These are phyloP conservation scores for Neurospora tetraspora DNA, from an alignment of 495 filamentous ascomycete genomes.

Conservation along the genomic window DNA sequence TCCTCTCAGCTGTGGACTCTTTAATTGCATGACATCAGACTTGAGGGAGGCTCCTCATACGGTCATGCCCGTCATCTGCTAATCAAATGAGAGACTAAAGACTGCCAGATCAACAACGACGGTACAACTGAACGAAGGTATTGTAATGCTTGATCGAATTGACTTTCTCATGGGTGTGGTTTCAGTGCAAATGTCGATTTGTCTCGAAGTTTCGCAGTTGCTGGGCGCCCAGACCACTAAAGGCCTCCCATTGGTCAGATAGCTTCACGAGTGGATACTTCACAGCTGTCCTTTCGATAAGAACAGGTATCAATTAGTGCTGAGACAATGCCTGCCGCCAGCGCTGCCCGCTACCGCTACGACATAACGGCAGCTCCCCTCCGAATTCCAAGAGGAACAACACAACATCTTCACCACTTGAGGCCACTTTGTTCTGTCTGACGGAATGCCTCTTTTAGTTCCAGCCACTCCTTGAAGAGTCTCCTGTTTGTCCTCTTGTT, in stretches of 20 bases:
- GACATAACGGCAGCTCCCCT: neutral
- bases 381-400: neutral
- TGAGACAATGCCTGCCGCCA: neutral
- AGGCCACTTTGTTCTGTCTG: neutral
- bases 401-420: neutral
- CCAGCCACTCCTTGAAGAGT: neutral
- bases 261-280: neutral
- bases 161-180: neutral
- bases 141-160: neutral
- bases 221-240: neutral
- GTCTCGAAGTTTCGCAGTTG: neutral
- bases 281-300: slow-evolving; percentile 27
- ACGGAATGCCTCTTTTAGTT: neutral
- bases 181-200: neutral
- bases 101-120: neutral
- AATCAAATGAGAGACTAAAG: neutral
- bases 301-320: slow-evolving; percentile 15
- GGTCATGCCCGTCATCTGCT: neutral
- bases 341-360: neutral
- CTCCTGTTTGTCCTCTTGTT: neutral
- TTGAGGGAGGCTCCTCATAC: neutral
- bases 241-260: neutral
- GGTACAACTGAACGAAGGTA: neutral
- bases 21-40: neutral
- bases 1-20: neutral